phyloP scores from a whole-genome alignment of 306 rosid genomes.

The Ormosia emarginata region DNA sequence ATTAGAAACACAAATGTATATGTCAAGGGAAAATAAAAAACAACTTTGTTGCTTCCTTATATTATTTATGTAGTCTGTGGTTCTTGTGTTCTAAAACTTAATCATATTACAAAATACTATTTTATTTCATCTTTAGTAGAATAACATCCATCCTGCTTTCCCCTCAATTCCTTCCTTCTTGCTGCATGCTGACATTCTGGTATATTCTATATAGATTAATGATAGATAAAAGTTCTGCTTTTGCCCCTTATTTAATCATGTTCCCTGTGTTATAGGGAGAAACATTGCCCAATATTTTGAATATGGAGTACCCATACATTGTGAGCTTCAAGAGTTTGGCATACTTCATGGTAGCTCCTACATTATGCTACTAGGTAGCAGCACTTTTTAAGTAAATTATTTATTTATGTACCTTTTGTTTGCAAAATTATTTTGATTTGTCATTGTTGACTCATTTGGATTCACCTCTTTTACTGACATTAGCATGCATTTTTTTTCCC shows the following conservation, averaged over 20 bases:
- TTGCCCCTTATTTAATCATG: conserved; percentile 6
- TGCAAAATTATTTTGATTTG: not conserved
- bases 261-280: conserved; percentile 41
- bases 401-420: not conserved
- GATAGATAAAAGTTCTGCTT: not conserved
- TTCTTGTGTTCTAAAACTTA: not conserved
- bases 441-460: not conserved
- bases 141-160: not conserved
- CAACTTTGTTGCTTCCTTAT: not conserved
- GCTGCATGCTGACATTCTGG: not conserved
- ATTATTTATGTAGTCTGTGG: not conserved
- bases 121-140: not conserved
- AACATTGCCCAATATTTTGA: conserved; percentile 18
- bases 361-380: conserved; percentile 91
- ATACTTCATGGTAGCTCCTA: conserved; percentile 98
- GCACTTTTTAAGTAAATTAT: not conserved
- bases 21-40: conserved; percentile 17
- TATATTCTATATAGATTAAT: conserved; percentile 6
- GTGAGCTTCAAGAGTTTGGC: conserved; percentile 62
- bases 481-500: too few species aligned
- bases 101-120: not conserved
- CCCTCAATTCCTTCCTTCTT: not conserved
- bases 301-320: conserved; percentile 37
- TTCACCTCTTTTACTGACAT: too few species aligned
- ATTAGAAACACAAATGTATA: not conserved